Base-by-base conservation (phyloP, 768 basidiomycete genomes). In the Rhodotorula kratochvilovae region DNA sequence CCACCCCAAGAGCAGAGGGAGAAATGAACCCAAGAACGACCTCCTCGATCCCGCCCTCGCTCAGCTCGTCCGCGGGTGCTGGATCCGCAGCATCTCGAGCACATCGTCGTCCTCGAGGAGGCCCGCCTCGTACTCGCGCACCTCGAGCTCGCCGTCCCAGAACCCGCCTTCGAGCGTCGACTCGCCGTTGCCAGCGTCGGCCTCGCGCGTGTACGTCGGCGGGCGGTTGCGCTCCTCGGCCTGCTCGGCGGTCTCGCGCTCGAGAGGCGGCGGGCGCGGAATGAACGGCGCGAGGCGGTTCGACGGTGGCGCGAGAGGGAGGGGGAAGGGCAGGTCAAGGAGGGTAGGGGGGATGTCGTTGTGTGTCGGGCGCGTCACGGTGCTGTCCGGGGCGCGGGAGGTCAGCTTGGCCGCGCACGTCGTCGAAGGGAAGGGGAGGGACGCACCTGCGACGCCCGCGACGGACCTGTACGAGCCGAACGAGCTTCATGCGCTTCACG, bases 311-410 rank as follows among this genome's bases (percentile, higher is more conserved):
- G 70, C 66, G 29, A 35, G 57, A 4, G 70, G 70, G 54, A 71
- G 56, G 0, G 70, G 70, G 42, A 50, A 67, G n/a, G 70, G 70
- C 12, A 71, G 56, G 51, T 71, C 70, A 51, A 63, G 66, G 11
- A 71, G 61, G 7, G 66, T 23, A 1, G 66, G 66, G 8, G 70
- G 70, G n/a, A 58, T 55, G 5, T 46, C 42, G 48, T 48, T 25
- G 45, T 71, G 61, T 3, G 70, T 53, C 2, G 66, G 65, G 53
- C 70, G 70, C 31, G 35, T 50, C 27, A 46, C 46, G 39, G 61
- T 11, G 2, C 65, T 71, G 70, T n/a, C 4, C 36, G 4, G 25
- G 2, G 5, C 5, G 7, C 13, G 12, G 33, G 29, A 13, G 23
- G 19, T 4, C 19, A 1, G 5, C 10, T 25, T 36, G 10, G 27